Conservation (phyloP, 257 asterid genomes). For the Solanum ossicruentum region DNA sequence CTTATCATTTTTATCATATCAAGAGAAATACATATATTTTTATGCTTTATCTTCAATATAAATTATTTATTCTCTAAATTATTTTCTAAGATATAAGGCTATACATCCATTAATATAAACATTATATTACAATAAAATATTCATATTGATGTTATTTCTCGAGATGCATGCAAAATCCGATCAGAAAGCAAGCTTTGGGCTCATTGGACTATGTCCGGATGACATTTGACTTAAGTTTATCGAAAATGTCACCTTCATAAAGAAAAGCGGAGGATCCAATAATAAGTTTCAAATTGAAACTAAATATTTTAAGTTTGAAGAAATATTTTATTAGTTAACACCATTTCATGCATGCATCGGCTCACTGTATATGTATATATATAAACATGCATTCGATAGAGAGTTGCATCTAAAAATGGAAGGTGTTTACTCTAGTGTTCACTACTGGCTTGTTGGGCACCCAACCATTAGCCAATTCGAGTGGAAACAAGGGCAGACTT, state of each 20-base stretch:
- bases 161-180: too few species aligned
- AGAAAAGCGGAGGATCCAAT: neutral
- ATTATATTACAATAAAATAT: too few species aligned
- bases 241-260: neutral
- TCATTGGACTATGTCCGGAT: neutral
- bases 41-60: too few species aligned
- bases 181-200: neutral
- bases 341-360: neutral
- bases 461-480: constrained; percentile 47
- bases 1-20: too few species aligned
- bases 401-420: constrained; percentile 7
- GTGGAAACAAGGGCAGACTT: constrained; percentile 49
- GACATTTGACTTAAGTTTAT: neutral
- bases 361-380: neutral
- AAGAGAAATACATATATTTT: too few species aligned
- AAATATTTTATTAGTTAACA: neutral
- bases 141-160: too few species aligned
- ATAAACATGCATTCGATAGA: neutral
- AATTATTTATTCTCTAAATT: too few species aligned
- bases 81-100: too few species aligned
- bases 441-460: constrained; percentile 65
- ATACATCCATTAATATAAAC: too few species aligned
- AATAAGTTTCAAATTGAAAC: neutral
- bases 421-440: constrained; percentile 16
- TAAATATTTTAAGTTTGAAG: neutral